Base-by-base conservation (phyloP, 176 grass and related monocot genomes). In the Phragmites australis region DNA sequence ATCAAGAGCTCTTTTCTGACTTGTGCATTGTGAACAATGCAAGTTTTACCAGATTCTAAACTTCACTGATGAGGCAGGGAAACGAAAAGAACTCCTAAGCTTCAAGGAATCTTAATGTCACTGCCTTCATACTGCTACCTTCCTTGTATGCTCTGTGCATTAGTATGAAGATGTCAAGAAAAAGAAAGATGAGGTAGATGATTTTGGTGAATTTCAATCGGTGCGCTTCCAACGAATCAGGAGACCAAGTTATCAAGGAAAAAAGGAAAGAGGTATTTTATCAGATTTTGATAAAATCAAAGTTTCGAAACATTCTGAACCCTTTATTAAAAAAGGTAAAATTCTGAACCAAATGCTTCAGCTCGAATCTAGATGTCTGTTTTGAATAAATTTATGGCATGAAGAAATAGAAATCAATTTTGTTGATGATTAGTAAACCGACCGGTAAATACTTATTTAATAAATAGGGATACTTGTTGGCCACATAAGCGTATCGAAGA, bases 81-180 rank as follows among this genome's bases (percentile, higher is more conserved):
- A 55, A 75, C 49, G 19, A 60, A 32, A 68, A 21, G 31, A 54
- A 39, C 21, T 53, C 45, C 61, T 12, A 27, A 29, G 32, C 23
- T 66, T 53, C 44, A 87, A 90, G 71, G 80, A 70, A 83, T 70
- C 26, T 48, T 61, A 21, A 14, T n/a, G 6, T 31, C 7, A 51
- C 50, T 13, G 15, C 22, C 21, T 80, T 80, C 57, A 45, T 60
- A 16, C 15, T 42, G 1, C 39, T 76, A 5, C 1, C 72, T 57
- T 39, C 0, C 2, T 32, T 62, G 6, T 11, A 52, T 39, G 31
- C 34, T 26, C 4, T 53, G 19, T 13, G 79, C 55, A 18, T 8
- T 40, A 6, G 40, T 23, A 23, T 39, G 55, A 55, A 43, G 8
- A 41, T 37, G 41, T 16, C 17, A 74, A 12, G 50, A 41, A 51